phyloP scores from a whole-genome alignment of 768 basidiomycete species.

The Lactarius pseudohatsudake region DNA sequence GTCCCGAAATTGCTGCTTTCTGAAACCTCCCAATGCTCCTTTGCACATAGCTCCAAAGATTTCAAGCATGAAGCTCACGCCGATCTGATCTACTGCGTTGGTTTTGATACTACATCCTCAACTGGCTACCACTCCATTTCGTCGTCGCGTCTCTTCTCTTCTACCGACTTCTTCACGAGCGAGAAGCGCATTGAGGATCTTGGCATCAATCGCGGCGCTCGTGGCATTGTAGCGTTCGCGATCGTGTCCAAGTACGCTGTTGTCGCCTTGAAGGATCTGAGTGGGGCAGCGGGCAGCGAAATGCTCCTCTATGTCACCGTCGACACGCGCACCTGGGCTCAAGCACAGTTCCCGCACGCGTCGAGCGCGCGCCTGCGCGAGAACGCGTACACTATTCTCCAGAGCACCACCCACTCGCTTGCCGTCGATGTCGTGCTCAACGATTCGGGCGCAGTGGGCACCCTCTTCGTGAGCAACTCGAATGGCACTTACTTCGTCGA shows the following conservation, averaged over 20 bases:
- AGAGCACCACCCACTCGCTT: conserved; percentile 89
- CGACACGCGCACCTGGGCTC: conserved; percentile 82
- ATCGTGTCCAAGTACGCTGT: conserved; percentile 92
- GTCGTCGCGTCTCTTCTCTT: conserved; percentile 75
- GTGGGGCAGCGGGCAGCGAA: conserved; percentile 55
- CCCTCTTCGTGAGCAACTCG: conserved; percentile 92
- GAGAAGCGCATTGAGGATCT: conserved; percentile 76
- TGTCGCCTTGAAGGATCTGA: conserved; percentile 78
- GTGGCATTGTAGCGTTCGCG: conserved; percentile 89
- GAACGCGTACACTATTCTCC: conserved; percentile 95
- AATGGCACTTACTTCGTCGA: conserved; percentile 96
- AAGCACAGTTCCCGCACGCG: conserved; percentile 91
- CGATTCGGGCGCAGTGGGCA: conserved; percentile 67
- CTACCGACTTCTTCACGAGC: conserved; percentile 76
- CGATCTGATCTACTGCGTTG: conserved; percentile 88
- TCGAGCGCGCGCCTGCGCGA: conserved; percentile 75
- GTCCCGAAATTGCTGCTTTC: conserved; percentile 56
- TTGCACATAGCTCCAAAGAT: conserved; percentile 82
- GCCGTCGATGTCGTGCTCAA: conserved; percentile 90
- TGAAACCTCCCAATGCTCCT: conserved; percentile 80
- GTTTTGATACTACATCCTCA: conserved; percentile 61
- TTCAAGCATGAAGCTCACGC: conserved; percentile 75
- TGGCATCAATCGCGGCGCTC: conserved; percentile 80
- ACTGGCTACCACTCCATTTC: conserved; percentile 47
- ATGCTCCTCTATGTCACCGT: conserved; percentile 86